Evolutionary conservation across 164 flowering plant species (phyloP), one percentile per base, ranked within the genome.

Genomic region (Brasenia schreberi): DNA sequence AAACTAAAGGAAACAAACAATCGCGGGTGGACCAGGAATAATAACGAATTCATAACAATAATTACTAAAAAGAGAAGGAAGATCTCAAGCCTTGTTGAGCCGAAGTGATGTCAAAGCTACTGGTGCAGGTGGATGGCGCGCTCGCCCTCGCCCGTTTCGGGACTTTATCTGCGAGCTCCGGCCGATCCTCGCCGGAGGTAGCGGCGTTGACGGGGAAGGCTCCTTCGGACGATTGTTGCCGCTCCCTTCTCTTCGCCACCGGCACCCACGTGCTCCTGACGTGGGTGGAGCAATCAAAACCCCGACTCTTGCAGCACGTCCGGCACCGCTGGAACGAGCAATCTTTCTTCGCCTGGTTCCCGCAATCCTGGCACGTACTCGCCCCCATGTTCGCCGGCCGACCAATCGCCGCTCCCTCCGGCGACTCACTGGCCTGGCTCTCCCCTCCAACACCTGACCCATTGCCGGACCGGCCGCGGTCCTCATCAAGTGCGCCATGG

Each of bases 251-350:
- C 64, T 81, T 83, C 5, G 93, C 43, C 10, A 91, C 93, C 19
- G 96, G 88, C 61, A 89, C 90, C 96, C 96, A 89, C 23, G 93
- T 89, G 82, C 91, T 85, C 77, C 80, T 89, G 7, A 89, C 81
- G 72, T 89, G 96, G 44, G 96, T 89, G 5, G 72, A 77, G 71
- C 96, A 89, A 19, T 79, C 77, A 65, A 87, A 81, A 16, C 91
- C 96, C 49, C 91, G 81, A 78, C 86, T 83, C 79, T 83, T 89
- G 64, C 96, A 89, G 71, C 96, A 89, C 53, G 96, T 87, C 64
- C 96, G 70, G 71, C 96, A 87, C 71, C 96, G 71, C 83, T 81
- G 69, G 71, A 87, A 89, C 0, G 52, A 2, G 43, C 96, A 89
- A 63, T 87, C 96, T 68, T 89, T 89, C 82, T 89, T 89, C 0